A percentile compares a stretch with the other conserved stretches of the same genome.
Evolutionary conservation across 805 yeast species (phyloP).

Genomic region (Cyberlindnera xylosilytica): DNA sequence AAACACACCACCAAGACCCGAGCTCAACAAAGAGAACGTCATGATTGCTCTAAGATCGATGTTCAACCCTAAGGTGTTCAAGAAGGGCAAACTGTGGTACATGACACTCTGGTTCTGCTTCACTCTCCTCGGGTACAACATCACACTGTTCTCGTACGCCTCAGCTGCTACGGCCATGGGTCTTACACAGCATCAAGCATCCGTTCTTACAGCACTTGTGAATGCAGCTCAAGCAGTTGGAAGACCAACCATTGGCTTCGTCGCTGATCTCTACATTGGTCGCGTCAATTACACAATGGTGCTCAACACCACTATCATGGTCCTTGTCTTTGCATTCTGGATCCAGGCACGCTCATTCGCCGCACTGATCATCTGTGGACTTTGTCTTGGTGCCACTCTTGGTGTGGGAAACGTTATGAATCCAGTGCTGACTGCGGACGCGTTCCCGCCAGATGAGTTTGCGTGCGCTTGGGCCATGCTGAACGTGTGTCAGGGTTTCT

Average conservation of each 20-base stretch:
- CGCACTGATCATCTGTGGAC: constrained; percentile 38
- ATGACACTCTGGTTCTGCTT: constrained; percentile 36
- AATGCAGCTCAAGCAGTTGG: constrained; percentile 49
- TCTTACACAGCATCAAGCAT: constrained; percentile 38
- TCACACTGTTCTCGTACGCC: constrained; percentile 43
- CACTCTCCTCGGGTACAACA: constrained; percentile 39
- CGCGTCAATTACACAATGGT: constrained; percentile 42
- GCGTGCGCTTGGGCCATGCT: constrained; percentile 39
- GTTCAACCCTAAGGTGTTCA: constrained; percentile 32
- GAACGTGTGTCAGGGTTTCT: constrained; percentile 31
- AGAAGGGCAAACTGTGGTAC: constrained; percentile 28
- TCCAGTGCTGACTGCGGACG: constrained; percentile 39
- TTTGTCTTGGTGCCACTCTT: constrained; percentile 40
- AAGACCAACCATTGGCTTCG: constrained; percentile 44
- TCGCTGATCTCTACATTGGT: constrained; percentile 42
- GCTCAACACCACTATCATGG: constrained; percentile 31
- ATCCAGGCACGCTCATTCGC: constrained; percentile 37
- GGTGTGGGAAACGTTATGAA: constrained; percentile 46
- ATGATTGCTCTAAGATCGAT: constrained; percentile 28
- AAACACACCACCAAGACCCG: constrained; percentile 23
- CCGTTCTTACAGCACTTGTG: constrained; percentile 43
- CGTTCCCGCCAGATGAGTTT: constrained; percentile 34
- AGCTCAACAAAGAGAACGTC: constrained; percentile 9
- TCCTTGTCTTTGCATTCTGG: constrained; percentile 47
- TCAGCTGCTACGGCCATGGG: constrained; percentile 50